Evolutionary conservation across 202 grass and related monocot genomes (phyloP).

Genomic region (Schoenoplectus tabernaemontani): DNA sequence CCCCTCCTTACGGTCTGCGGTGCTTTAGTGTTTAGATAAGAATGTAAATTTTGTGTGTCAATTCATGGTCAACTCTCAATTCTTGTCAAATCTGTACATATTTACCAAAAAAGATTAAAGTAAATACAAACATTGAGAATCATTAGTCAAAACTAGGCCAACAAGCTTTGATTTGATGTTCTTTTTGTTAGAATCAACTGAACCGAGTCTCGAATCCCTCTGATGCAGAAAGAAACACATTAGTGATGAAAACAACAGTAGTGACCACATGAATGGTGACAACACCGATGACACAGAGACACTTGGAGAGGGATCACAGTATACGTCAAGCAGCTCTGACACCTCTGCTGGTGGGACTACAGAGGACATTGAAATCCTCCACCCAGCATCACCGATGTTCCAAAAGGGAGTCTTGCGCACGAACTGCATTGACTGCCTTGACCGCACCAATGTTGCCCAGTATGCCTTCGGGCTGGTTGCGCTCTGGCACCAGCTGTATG

Average conservation of each 20-base stretch:
- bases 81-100: background rate
- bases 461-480: conserved; percentile 88
- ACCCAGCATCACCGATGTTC: conserved; percentile 45
- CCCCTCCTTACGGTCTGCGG: background rate
- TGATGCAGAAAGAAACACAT: conserved; percentile 15
- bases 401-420: conserved; percentile 78
- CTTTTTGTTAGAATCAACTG: background rate
- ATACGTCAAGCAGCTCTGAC: conserved; percentile 41
- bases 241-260: conserved; percentile 3
- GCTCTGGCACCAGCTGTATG: conserved; percentile 67
- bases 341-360: conserved; percentile 40
- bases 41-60: background rate
- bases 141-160: too few relatives aligned
- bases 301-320: conserved; percentile 40
- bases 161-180: too few relatives aligned
- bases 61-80: background rate
- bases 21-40: background rate
- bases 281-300: conserved; percentile 29
- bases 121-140: background rate
- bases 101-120: background rate
- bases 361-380: conserved; percentile 40
- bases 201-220: background rate
- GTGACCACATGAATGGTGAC: conserved; percentile 38
- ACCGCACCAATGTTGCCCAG: conserved; percentile 96
- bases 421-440: conserved; percentile 94